Conservation (phyloP, 768 basidiomycete species). For the Lenzites betulinus region DNA sequence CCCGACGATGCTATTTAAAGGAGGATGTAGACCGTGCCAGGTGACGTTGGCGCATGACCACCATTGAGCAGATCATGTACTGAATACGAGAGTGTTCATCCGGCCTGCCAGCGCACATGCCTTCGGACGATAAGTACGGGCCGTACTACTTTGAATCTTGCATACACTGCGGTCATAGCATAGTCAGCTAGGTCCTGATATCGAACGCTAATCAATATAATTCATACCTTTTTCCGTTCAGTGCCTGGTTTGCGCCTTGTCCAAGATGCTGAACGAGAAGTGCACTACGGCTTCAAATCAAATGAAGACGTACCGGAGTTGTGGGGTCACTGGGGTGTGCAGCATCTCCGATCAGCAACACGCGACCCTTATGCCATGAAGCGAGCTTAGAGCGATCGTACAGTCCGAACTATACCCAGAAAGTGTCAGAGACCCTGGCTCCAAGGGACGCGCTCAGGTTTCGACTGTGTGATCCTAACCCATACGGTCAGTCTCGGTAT, state of each 20-base stretch:
- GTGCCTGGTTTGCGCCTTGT: slow-evolving; percentile 49
- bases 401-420: slow-evolving; percentile 44
- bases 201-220: too few species aligned
- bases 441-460: too few species aligned
- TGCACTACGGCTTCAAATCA: too few species aligned
- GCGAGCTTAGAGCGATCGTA: slow-evolving; percentile 46
- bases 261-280: slow-evolving; percentile 40
- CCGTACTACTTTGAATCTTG: background rate
- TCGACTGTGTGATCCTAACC: slow-evolving; percentile 37
- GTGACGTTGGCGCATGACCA: slow-evolving; percentile 16
- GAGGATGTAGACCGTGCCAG: slow-evolving; percentile 1
- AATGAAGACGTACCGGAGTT: slow-evolving; percentile 38
- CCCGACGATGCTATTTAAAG: slow-evolving; percentile 6
- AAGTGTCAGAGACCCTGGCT: too few species aligned
- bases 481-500: background rate
- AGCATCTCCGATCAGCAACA: slow-evolving; percentile 47
- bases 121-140: background rate
- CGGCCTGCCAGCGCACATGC: background rate
- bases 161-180: background rate
- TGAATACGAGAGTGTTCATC: background rate
- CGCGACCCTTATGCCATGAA: slow-evolving; percentile 44
- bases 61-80: background rate
- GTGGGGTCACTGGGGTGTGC: slow-evolving; percentile 52
- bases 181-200: too few species aligned
- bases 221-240: too few species aligned